A percentile compares a stretch with the other conserved stretches of the same genome.
Evolutionary conservation across 2,329 filamentous ascomycete species (phyloP).

Genomic region (Monilinia polystroma): DNA sequence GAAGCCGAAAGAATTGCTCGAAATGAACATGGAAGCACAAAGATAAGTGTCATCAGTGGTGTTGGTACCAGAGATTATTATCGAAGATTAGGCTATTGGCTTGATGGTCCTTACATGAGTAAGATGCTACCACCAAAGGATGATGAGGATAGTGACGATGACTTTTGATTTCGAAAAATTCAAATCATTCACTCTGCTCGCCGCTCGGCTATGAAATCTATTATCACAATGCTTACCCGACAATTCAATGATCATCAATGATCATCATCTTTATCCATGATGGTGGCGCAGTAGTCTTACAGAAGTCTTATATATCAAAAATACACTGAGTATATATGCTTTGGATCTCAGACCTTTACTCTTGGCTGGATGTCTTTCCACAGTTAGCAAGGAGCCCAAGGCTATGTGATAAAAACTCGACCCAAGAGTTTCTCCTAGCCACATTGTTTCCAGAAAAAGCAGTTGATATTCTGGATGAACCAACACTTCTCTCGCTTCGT

Average conservation of each 20-base stretch:
- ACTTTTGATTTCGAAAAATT: conserved; percentile 23
- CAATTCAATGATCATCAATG: background rate
- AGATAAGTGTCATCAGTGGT: conserved; percentile 97
- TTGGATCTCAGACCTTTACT: background rate
- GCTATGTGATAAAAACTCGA: background rate
- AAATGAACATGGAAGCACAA: conserved; percentile 88
- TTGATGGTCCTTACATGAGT: conserved; percentile 64
- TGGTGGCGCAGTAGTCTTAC: background rate
- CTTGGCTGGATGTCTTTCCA: background rate
- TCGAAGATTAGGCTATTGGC: conserved; percentile 83
- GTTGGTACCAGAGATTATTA: conserved; percentile 97
- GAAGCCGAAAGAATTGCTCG: conserved; percentile 94
- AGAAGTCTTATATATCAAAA: background rate
- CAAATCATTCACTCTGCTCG: background rate
- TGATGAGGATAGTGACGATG: conserved; percentile 39
- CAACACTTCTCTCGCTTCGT: background rate
- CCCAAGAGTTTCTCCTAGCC: background rate
- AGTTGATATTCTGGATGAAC: background rate
- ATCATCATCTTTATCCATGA: background rate
- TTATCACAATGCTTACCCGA: background rate
- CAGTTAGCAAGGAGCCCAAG: background rate
- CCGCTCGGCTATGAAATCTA: background rate
- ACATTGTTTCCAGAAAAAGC: background rate
- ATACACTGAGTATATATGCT: background rate
- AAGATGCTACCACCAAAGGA: conserved; percentile 37